Percentiles rank a stretch among this genome's conserved stretches.
phyloP scores from a whole-genome alignment of 1,284 basidiomycete species.

The Inonotus hispidus region DNA sequence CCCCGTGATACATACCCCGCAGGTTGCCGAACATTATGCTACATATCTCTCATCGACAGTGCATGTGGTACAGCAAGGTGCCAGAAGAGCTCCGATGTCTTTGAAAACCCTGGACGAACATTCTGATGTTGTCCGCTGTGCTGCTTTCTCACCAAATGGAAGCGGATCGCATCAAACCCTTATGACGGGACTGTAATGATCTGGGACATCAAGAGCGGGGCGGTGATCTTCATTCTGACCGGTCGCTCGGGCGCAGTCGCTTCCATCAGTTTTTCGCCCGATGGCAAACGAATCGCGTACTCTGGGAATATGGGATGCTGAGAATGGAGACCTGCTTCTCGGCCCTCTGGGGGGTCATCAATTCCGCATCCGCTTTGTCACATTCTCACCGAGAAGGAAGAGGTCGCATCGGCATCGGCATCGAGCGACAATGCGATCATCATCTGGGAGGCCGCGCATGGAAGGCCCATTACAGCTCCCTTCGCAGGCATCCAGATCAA shows the following conservation, averaged over 20 bases:
- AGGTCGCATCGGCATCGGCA: constrained; percentile 4
- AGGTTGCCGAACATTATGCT: not conserved
- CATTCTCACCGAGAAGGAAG: constrained; percentile 11
- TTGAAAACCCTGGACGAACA: not conserved
- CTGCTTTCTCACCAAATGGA: constrained; percentile 10
- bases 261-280: constrained; percentile 6
- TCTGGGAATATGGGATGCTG: not conserved
- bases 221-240: not conserved
- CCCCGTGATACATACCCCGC: not conserved
- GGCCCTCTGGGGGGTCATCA: constrained; percentile 26
- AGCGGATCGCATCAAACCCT: constrained; percentile 9
- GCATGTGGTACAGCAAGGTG: not conserved
- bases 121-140: not conserved
- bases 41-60: not conserved
- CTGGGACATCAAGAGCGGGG: constrained; percentile 12
- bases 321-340: not conserved
- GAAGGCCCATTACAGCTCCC: not conserved
- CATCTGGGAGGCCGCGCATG: constrained; percentile 4
- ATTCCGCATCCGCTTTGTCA: not conserved
- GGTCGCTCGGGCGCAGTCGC: not conserved
- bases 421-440: constrained; percentile 7
- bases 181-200: constrained; percentile 4
- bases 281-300: constrained; percentile 15
- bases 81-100: not conserved
- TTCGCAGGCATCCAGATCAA: constrained; percentile 9